Evolutionary conservation across 306 rosid species (phyloP), one percentile per base, ranked within the genome.

Genomic region (Lathyrus sativus): DNA sequence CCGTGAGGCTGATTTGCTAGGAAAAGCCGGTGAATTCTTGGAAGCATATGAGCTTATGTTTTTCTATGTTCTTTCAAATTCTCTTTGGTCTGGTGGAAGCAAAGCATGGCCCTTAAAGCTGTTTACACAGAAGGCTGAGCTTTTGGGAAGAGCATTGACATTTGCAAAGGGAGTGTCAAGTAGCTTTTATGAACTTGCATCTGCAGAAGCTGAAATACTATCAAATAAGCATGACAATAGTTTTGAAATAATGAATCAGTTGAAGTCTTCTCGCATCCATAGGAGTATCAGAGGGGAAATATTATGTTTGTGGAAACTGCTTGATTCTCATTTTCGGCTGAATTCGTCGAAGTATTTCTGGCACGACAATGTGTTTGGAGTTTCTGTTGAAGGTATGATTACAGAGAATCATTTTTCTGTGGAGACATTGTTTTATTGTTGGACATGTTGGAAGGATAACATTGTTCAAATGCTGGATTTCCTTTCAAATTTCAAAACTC

Each of bases 61-160:
- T n/a, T 61, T 39, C 2, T 80, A 80, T 44, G 88, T 86, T 17
- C 75, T 84, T 14, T 72, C 79, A 43, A 80, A 72, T 70, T 90
- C 95, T 61, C 86, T 88, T 58, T 90, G 96, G 95, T 79, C 85
- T 9, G 48, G 54, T 1, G 91, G 89, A 62, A 74, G 87, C 45
- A 74, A 77, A 68, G 95, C 87, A 11, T 90, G 96, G 95, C 97
- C 95, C 26, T 63, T 88, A 43, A 81, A 81, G 71, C 58, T 26
- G 49, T 90, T 84, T 78, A 2, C 67, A 61, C 54, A 67, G 22
- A 85, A 86, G 80, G 70, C 9, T 2, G 84, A 76, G 44, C 80
- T 88, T 31, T 76, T 91, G 75, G 38, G 6, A n/a, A 84, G 71
- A 70, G 97, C 85, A 5, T 79, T 68, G 66, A 73, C 67, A 19